Evolutionary conservation across 2,329 filamentous ascomycete species (phyloP).

Genomic region (Lizonia empirigonia): DNA sequence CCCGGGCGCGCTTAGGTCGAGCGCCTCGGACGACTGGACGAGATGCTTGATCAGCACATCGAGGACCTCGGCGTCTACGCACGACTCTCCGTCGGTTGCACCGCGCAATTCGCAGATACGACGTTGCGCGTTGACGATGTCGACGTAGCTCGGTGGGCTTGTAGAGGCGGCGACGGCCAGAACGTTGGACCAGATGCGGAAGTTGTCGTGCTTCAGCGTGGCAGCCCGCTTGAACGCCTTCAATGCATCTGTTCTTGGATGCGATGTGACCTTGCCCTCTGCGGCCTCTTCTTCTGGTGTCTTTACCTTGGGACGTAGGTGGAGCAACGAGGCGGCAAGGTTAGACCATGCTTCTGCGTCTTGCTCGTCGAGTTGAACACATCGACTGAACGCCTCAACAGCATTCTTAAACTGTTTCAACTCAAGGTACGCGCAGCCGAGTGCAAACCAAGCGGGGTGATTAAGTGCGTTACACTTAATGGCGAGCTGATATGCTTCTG

Average conservation of each 20-base stretch:
- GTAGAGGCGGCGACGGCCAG: constrained; percentile 83
- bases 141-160: constrained; percentile 72
- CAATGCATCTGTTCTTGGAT: constrained; percentile 73
- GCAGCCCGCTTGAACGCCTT: constrained; percentile 87
- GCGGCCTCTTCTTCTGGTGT: constrained; percentile 42
- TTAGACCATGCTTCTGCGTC: constrained; percentile 97
- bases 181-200: constrained; percentile 96
- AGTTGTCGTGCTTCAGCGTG: constrained; percentile 80
- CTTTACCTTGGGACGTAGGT: constrained; percentile 60
- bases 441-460: constrained; percentile 82
- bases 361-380: constrained; percentile 82
- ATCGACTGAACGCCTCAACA: constrained; percentile 79
- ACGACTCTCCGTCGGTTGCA: constrained; percentile 70
- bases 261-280: constrained; percentile 29
- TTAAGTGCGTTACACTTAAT: constrained; percentile 81
- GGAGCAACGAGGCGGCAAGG: constrained; percentile 80
- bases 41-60: constrained; percentile 73
- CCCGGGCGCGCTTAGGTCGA: constrained; percentile 53
- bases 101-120: constrained; percentile 77
- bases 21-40: constrained; percentile 52
- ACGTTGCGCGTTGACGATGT: constrained; percentile 76
- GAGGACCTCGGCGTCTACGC: constrained; percentile 76
- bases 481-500: constrained; percentile 77
- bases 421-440: constrained; percentile 86
- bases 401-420: constrained; percentile 78